Percentiles rank a stretch among this genome's conserved stretches.
These are phyloP conservation scores for Apocynum venetum DNA, from an alignment of 257 asterid species.

Conservation along the genomic window DNA sequence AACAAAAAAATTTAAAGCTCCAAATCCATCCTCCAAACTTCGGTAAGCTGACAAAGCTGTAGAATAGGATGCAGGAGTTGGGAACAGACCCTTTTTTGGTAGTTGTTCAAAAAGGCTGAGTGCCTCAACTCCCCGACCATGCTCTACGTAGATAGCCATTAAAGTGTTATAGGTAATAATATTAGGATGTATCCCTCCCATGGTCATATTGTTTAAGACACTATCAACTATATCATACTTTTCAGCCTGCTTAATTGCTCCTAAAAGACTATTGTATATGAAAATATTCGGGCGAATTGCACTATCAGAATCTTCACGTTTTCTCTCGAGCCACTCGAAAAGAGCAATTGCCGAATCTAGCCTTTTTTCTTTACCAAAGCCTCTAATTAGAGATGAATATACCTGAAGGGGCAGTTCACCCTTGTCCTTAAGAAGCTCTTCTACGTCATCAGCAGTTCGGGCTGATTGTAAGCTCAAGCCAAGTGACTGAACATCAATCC, in stretches of 20 bases:
- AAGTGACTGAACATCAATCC: slow-evolving; percentile 62
- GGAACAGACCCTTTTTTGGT: slow-evolving; percentile 51
- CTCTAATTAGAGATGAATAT: slow-evolving; percentile 65
- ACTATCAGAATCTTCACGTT: slow-evolving; percentile 39
- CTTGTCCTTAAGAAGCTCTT: slow-evolving; percentile 53
- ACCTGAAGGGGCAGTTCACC: slow-evolving; percentile 73
- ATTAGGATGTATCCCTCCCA: slow-evolving; percentile 56
- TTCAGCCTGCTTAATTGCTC: slow-evolving; percentile 59
- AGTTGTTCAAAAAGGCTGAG: slow-evolving; percentile 56
- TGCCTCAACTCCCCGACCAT: slow-evolving; percentile 66
- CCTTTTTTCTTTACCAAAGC: slow-evolving; percentile 73
- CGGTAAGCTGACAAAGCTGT: slow-evolving; percentile 64
- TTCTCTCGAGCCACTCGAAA: slow-evolving; percentile 79
- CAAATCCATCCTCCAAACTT: slow-evolving; percentile 72
- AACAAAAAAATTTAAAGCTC: slow-evolving; percentile 55
- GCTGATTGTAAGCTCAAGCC: slow-evolving; percentile 46
- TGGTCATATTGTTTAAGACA: slow-evolving; percentile 56
- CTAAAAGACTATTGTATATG: slow-evolving; percentile 76
- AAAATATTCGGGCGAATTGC: slow-evolving; percentile 49
- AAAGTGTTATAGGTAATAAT: slow-evolving; percentile 70
- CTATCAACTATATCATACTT: slow-evolving; percentile 42
- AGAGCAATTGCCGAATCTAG: slow-evolving; percentile 59
- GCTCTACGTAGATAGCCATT: slow-evolving; percentile 69
- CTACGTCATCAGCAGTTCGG: slow-evolving; percentile 65
- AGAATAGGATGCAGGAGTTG: slow-evolving; percentile 82